Evolutionary conservation across 169 alveolate species (phyloP).

Genomic region (Cryptosporidium ryanae): DNA sequence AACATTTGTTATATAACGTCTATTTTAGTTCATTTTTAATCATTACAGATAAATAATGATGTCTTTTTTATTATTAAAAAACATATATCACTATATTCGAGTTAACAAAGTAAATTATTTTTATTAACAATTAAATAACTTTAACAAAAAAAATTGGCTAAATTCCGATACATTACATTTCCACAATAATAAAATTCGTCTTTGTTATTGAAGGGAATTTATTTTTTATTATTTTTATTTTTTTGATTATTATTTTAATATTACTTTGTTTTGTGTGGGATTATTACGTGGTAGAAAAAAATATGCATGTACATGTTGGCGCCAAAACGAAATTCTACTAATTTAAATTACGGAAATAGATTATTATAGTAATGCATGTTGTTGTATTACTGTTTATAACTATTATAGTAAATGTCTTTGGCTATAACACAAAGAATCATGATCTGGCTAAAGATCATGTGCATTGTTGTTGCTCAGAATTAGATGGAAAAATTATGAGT

Average conservation of each 20-base stretch:
- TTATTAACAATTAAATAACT: neutral
- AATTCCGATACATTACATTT: neutral
- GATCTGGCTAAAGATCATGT: neutral
- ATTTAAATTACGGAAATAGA: neutral
- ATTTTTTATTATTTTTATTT: constrained; percentile 12
- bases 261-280: constrained; percentile 69
- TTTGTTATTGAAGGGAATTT: neutral
- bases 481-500: neutral
- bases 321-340: constrained; percentile 8
- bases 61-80: neutral
- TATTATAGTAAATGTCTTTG: neutral
- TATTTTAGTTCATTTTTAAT: constrained; percentile 18
- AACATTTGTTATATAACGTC: constrained; percentile 27
- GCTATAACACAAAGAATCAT: neutral
- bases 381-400: neutral
- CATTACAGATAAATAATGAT: neutral
- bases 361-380: constrained; percentile 61
- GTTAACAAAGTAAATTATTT: constrained; percentile 11
- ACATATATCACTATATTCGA: neutral
- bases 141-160: neutral
- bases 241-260: constrained; percentile 24
- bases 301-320: constrained; percentile 73
- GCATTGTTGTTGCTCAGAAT: neutral
- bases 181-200: constrained; percentile 5
- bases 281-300: constrained; percentile 62